A percentile compares a stretch with the other conserved stretches of the same genome.
Evolutionary conservation across 805 yeast species (phyloP).

Genomic region (Suhomyces kilbournensis): DNA sequence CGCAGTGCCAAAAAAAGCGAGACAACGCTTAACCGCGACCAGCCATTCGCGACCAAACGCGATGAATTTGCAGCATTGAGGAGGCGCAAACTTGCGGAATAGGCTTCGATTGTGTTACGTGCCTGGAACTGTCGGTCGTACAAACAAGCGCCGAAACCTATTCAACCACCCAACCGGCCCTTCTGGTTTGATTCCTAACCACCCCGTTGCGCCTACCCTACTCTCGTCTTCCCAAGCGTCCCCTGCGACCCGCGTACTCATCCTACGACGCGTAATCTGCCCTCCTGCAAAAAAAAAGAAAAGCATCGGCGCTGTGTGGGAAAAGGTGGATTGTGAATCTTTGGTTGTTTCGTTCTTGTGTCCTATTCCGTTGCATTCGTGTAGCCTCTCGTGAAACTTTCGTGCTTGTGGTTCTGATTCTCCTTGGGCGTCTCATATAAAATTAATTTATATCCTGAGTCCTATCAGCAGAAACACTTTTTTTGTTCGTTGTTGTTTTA

Average conservation of each 20-base stretch:
- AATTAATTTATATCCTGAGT: conserved; percentile 3
- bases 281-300: conserved; percentile 2
- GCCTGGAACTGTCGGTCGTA: background rate
- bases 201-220: background rate
- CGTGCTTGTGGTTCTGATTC: conserved; percentile 1
- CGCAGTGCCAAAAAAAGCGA: background rate
- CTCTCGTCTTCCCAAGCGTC: background rate
- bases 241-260: background rate
- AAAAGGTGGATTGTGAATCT: background rate
- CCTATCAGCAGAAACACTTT: background rate
- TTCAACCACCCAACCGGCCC: background rate
- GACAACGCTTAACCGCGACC: background rate
- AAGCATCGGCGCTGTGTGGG: background rate
- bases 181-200: background rate
- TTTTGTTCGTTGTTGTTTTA: background rate
- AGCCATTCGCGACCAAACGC: conserved; percentile 1
- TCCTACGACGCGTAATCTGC: conserved; percentile 1
- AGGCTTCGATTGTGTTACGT: background rate
- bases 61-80: background rate
- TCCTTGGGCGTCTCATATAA: conserved; percentile 4
- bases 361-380: background rate
- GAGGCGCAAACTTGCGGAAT: background rate
- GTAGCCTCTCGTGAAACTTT: background rate
- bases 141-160: background rate
- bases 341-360: background rate